Percentiles rank a stretch among this genome's conserved stretches.
Evolutionary conservation across 352 stramenopile genomes (phyloP).

Genomic region (Nothophytophthora sp.): DNA sequence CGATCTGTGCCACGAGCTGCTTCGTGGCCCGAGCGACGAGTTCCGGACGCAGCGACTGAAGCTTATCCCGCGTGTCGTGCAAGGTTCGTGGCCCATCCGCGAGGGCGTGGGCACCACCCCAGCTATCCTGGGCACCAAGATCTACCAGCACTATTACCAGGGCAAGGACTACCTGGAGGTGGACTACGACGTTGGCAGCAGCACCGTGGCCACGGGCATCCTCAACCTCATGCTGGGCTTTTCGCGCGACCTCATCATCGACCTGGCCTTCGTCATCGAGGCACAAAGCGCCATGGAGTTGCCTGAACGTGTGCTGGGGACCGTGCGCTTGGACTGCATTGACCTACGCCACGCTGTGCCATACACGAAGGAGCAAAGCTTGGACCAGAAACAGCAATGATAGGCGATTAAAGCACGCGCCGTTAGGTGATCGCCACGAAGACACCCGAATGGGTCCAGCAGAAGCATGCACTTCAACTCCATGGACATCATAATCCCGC

Average conservation of each 20-base stretch:
- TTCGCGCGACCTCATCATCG: slow-evolving; percentile 71
- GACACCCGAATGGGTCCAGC: too few relatives aligned
- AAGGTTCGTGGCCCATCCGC: slow-evolving; percentile 89
- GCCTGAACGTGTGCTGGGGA: slow-evolving; percentile 73
- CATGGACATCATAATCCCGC: not conserved
- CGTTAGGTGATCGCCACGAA: not conserved
- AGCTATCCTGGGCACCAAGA: slow-evolving; percentile 90
- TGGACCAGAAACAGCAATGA: slow-evolving; percentile 29
- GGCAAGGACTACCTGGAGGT: slow-evolving; percentile 71
- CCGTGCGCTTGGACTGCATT: slow-evolving; percentile 67
- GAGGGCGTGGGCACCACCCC: slow-evolving; percentile 89
- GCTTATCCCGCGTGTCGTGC: slow-evolving; percentile 88
- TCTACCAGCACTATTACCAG: slow-evolving; percentile 78
- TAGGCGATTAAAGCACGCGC: not conserved
- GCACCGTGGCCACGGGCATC: slow-evolving; percentile 65
- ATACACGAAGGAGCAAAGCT: slow-evolving; percentile 31
- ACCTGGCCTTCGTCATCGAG: slow-evolving; percentile 85
- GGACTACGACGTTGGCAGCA: slow-evolving; percentile 83
- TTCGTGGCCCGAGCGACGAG: slow-evolving; percentile 50
- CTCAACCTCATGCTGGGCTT: slow-evolving; percentile 75
- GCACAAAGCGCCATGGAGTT: slow-evolving; percentile 67
- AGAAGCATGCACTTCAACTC: too few relatives aligned
- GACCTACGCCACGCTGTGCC: slow-evolving; percentile 58
- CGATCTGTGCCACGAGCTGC: slow-evolving; percentile 69
- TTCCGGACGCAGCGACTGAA: slow-evolving; percentile 88